phyloP scores from a whole-genome alignment of 2,329 filamentous ascomycete species.

The Ophiostoma quercus region DNA sequence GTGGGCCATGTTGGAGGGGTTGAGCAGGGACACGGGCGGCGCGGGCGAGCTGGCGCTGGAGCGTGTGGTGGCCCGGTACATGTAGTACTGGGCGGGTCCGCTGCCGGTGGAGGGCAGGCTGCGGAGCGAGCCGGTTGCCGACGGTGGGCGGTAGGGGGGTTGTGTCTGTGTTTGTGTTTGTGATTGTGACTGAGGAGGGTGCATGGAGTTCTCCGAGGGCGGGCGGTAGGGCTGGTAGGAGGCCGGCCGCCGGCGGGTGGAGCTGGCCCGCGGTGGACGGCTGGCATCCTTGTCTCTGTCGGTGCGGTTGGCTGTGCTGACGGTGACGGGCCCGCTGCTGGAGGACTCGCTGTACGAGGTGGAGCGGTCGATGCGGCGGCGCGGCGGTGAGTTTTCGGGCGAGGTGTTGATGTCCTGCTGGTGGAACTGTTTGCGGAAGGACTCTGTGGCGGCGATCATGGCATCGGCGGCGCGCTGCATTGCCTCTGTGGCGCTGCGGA shows the following conservation, averaged over 20 bases:
- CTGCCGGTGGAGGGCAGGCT: not conserved
- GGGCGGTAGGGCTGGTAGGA: slow-evolving; percentile 27
- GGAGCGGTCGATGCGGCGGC: not conserved
- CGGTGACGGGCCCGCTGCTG: not conserved
- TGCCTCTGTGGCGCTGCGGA: slow-evolving; percentile 31
- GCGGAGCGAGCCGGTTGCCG: slow-evolving; percentile 2
- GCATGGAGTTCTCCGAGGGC: slow-evolving; percentile 12
- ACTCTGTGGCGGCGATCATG: slow-evolving; percentile 33
- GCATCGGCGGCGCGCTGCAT: slow-evolving; percentile 33
- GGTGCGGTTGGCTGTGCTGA: not conserved
- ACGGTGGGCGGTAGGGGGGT: slow-evolving; percentile 1
- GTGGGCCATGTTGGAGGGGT: slow-evolving; percentile 2
- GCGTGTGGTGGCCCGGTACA: slow-evolving; percentile 16
- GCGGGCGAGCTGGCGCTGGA: slow-evolving; percentile 21
- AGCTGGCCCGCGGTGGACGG: slow-evolving; percentile 12
- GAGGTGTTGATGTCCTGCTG: slow-evolving; percentile 18
- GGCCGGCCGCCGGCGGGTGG: slow-evolving; percentile 18
- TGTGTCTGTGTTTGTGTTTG: not conserved
- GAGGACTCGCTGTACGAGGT: slow-evolving; percentile 8
- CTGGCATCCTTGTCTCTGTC: not conserved
- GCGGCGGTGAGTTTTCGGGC: not conserved
- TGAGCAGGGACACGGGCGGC: slow-evolving; percentile 21
- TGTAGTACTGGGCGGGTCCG: slow-evolving; percentile 10
- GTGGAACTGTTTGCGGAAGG: slow-evolving; percentile 30
- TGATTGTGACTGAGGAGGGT: not conserved